Conservation (phyloP, 2,329 filamentous ascomycete genomes). For the Pseudocercospora macadamiae region DNA sequence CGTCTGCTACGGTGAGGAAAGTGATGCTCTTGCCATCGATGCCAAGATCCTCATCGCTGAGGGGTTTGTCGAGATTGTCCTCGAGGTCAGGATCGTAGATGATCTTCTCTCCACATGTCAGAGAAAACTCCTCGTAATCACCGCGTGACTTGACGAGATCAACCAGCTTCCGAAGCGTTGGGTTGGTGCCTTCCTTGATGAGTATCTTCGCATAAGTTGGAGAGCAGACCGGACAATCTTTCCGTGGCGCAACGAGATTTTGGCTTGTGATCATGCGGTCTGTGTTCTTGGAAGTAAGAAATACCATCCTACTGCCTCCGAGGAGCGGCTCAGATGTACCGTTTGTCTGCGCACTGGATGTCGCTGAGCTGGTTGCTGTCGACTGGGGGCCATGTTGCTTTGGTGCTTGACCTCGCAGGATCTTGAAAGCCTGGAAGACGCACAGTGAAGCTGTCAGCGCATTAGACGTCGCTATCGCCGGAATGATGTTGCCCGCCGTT, state of each 20-base stretch:
- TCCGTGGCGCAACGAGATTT: slow-evolving; percentile 67
- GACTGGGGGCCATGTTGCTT: slow-evolving; percentile 18
- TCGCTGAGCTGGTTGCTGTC: slow-evolving; percentile 21
- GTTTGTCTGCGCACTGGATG: slow-evolving; percentile 16
- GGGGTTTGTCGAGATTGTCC: slow-evolving; percentile 78
- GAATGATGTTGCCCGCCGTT: slow-evolving; percentile 99
- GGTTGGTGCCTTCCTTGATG: slow-evolving; percentile 54
- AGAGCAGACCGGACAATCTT: slow-evolving; percentile 77
- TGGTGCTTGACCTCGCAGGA: slow-evolving; percentile 63
- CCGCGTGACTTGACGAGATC: slow-evolving; percentile 72
- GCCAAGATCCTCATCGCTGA: slow-evolving; percentile 67
- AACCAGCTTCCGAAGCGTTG: slow-evolving; percentile 79
- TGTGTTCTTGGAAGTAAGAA: slow-evolving; percentile 69
- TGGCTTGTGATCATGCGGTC: slow-evolving; percentile 63
- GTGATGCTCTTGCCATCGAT: slow-evolving; percentile 64
- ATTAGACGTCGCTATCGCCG: slow-evolving; percentile 96
- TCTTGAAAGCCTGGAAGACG: slow-evolving; percentile 89
- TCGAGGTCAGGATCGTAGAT: slow-evolving; percentile 89
- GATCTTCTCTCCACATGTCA: slow-evolving; percentile 70
- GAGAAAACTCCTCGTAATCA: slow-evolving; percentile 75
- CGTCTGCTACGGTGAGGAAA: slow-evolving; percentile 81
- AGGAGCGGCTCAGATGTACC: slow-evolving; percentile 24
- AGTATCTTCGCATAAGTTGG: slow-evolving; percentile 33
- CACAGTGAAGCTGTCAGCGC: slow-evolving; percentile 93
- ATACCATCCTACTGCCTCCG: slow-evolving; percentile 70